Base-by-base conservation (phyloP, 2,329 filamentous ascomycete genomes). In the Pseudogymnoascus pannorum region DNA sequence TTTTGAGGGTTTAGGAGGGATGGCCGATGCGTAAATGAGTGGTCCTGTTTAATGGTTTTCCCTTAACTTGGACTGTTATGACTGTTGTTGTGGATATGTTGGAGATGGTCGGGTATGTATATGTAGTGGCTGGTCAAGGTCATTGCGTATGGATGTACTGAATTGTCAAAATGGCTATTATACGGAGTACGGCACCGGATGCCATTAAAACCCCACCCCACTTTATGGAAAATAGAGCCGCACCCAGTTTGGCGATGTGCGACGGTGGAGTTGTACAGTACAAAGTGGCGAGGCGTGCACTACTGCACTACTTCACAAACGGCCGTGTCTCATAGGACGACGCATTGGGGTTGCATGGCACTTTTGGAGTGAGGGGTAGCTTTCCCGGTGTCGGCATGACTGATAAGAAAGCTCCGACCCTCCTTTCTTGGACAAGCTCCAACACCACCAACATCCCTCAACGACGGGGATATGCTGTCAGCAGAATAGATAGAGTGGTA, bases 301-400 rank as follows among this genome's bases (percentile, higher is more conserved):
- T 7, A 7, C 26, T 12, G 26, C 48, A 20, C 48, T 54, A 54
- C 48, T 54, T 24, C 48, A 54, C 48, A 26, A 54, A 18, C 48
- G 26, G 48, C 3, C 8, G 26, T 54, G 48, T 54, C 48, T 54
- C 48, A 54, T 54, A 54, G 48, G 48, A 54, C 48, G 48, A 54
- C 26, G 48, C 48, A 54, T 54, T 54, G 48, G 44, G 48, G 48
- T 12, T 54, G 26, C 48, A 54, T 54, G 48, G 48, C 9, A 31
- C 14, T 54, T 51, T 54, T 31, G 14, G 22, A 29, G 44, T 31
- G 44, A 54, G 44, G 24, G 48, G 48, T 54, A 54, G 48, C 48
- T 54, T 54, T 54, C 48, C 48, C 48, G 48, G 48, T 54, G 44
- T 54, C 44, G 44, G 44, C 44, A 31, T 54, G 24, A 54, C 22